phyloP scores from a whole-genome alignment of 2,329 filamentous ascomycete species.

The Bimuria novae-zelandiae region DNA sequence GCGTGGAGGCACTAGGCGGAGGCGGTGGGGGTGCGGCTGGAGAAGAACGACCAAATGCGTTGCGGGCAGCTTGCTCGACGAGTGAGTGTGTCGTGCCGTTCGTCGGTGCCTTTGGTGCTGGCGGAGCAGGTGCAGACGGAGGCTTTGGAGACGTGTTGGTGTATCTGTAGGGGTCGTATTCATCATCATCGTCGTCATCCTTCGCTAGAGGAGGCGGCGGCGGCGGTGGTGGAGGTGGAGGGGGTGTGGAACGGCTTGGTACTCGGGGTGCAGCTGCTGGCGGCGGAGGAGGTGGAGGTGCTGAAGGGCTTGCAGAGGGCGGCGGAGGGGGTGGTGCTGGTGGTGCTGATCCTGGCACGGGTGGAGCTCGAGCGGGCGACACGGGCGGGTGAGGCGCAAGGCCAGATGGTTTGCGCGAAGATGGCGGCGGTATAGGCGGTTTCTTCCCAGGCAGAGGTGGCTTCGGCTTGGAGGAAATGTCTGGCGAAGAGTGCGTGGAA shows the following conservation, averaged over 20 bases:
- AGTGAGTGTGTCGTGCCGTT: constrained; percentile 54
- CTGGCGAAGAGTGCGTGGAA: constrained; percentile 62
- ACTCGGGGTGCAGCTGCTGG: constrained; percentile 39
- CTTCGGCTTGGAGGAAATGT: constrained; percentile 59
- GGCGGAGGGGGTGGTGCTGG: constrained; percentile 44
- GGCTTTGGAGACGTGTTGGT: constrained; percentile 53
- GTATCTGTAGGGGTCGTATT: constrained; percentile 50
- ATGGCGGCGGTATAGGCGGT: constrained; percentile 61
- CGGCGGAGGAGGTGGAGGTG: constrained; percentile 50
- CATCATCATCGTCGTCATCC: constrained; percentile 19
- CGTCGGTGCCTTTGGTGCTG: constrained; percentile 53
- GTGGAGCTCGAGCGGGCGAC: constrained; percentile 50
- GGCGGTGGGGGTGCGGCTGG: constrained; percentile 49
- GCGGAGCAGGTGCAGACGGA: constrained; percentile 37
- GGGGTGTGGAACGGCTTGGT: constrained; percentile 26
- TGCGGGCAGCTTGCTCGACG: constrained; percentile 63
- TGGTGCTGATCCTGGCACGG: constrained; percentile 41
- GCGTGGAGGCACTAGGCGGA: constrained; percentile 47
- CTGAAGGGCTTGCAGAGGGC: constrained; percentile 46
- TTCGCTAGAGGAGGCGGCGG: constrained; percentile 49
- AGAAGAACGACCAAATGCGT: constrained; percentile 57
- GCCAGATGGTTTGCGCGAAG: constrained; percentile 62
- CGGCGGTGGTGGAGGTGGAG: constrained; percentile 51
- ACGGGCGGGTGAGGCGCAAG: constrained; percentile 48
- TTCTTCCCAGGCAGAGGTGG: constrained; percentile 83